Evolutionary conservation across 2,329 filamentous ascomycete genomes (phyloP), one percentile per base, ranked within the genome.

Genomic region (Paramyrothecium roridum): DNA sequence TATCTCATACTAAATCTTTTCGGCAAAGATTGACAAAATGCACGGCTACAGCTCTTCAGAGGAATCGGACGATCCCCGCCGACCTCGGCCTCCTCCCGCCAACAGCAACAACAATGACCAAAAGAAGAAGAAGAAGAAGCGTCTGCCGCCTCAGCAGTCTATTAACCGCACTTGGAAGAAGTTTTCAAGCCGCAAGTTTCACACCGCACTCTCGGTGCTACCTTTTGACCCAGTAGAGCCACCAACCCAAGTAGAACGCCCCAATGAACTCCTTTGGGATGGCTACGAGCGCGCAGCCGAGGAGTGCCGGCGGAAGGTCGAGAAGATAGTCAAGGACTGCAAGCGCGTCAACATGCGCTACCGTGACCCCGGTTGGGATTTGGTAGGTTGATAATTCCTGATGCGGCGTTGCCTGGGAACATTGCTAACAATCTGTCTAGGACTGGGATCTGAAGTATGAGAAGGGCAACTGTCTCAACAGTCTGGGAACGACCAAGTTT

Each of bases 281-380:
- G 83, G 83, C 4, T 89, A 87, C 63, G 81, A 88, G 59, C 79
- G 86, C 49, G 87, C 86, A 0, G 81, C 76, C 1, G 82, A 85
- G 20, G 82, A 86, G 62, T 90, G 87, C 65, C 79, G 77, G 20
- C 80, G 81, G 48, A 88, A 78, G 71, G 88, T 79, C 34, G 72
- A 78, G 49, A 85, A 84, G 66, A 86, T 86, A 56, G 82, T 84
- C 50, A 74, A 80, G 58, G 82, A 85, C 63, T 95, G 91, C 71
- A 78, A 81, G 59, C 79, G 89, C 21, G 79, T 92, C 40, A 96
- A 96, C 64, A 88, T 88, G 68, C 88, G 91, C 64, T 96, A 95
- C 67, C 81, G 89, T 22, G 87, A 90, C 60, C 82, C 84, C 1
- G 81, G 79, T 2, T 85, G 77, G 70, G 81, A 84, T 61, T 64